Evolutionary conservation across 2,329 filamentous ascomycete genomes (phyloP), one percentile per base, ranked within the genome.

Genomic region (Verticillium longisporum): DNA sequence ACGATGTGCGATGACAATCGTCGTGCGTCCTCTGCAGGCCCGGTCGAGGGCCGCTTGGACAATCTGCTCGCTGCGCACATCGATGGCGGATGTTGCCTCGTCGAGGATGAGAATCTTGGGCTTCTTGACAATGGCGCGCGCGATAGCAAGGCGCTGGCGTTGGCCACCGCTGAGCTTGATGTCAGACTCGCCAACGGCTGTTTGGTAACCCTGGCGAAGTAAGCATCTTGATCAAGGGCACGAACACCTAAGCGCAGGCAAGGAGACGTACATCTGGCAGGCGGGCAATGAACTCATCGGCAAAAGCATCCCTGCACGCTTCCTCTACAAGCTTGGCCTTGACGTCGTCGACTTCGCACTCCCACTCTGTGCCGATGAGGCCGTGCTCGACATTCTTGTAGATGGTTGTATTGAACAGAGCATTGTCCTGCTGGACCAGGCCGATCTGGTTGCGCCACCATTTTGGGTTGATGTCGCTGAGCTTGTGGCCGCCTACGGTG

Each of bases 21-120:
- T 69, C 5, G 66, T 68, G 6, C 65, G 63, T 15, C 62, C 59
- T 14, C 59, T 55, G 1, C 60, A 63, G 14, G 62, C 61, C 50
- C 64, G 56, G 57, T 68, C 62, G 6, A 66, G 63, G 6, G 69
- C 71, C 15, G 75, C 78, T 14, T 81, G 69, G 14, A 66, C 64
- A 32, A 83, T 74, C 13, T 65, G 66, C 2, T 80, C 81, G 21
- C 62, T 65, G 10, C 64, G 66, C 7, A 69, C 69, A 34, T 75
- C 71, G 53, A 75, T 68, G 7, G 85, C 82, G 45, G 80, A 84
- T 0, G 86, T 88, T 1, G 86, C 86, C 70, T 88, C 86, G 65
- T 88, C 83, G 18, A 83, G 74, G 18, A 90, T 82, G 6, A 90
- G 74, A 58, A 91, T 87, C 1, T 78, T 78, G 1, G 86, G 82